Conservation (phyloP, 2,329 filamentous ascomycete species). For the Sporothrix variecibatus region DNA sequence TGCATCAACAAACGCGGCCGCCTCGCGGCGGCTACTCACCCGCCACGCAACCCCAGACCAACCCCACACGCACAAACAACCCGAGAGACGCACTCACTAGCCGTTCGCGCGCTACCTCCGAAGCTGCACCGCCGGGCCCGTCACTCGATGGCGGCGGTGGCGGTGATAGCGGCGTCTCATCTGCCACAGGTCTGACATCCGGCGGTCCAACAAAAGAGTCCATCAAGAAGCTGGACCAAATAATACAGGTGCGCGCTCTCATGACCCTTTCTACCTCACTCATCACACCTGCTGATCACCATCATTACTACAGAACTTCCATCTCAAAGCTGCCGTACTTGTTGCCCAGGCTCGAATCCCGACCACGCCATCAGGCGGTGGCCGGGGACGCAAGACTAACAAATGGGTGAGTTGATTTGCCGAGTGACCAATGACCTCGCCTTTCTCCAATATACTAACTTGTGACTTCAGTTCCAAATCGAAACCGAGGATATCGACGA, state of each 20-base stretch:
- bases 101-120: constrained; percentile 49
- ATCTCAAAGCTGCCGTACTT: constrained; percentile 81
- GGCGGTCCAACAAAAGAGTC: constrained; percentile 63
- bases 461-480: constrained; percentile 75
- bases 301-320: constrained; percentile 71
- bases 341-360: constrained; percentile 80
- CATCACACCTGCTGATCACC: not conserved
- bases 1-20: constrained; percentile 89
- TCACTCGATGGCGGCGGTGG: constrained; percentile 34
- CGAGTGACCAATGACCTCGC: not conserved
- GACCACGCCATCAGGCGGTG: constrained; percentile 60
- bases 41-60: constrained; percentile 70
- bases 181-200: constrained; percentile 43
- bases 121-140: constrained; percentile 40
- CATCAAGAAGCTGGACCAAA: constrained; percentile 82
- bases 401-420: constrained; percentile 71
- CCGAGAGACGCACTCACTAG: constrained; percentile 62
- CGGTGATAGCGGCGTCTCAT: constrained; percentile 38
- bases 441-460: not conserved
- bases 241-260: constrained; percentile 71
- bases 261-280: not conserved
- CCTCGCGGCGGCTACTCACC: constrained; percentile 69
- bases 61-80: constrained; percentile 72
- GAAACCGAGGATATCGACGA: constrained; percentile 91
- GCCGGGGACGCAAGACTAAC: constrained; percentile 64